These are phyloP conservation scores for Articulospora tetracladia DNA, from an alignment of 495 filamentous ascomycete species.

Conservation along the genomic window DNA sequence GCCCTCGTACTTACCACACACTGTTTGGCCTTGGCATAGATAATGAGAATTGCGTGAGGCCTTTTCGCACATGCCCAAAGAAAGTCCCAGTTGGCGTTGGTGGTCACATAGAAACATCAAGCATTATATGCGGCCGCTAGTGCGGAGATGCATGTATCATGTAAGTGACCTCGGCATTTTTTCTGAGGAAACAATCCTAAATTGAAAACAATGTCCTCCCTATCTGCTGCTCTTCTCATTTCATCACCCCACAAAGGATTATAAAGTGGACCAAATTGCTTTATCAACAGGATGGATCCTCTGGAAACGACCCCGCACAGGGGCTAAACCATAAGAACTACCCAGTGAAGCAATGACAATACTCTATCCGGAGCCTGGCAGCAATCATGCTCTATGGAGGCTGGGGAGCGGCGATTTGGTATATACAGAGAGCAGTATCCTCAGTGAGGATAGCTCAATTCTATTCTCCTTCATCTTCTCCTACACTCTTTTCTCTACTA, in stretches of 20 bases:
- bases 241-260: background rate
- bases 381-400: background rate
- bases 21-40: too few relatives aligned
- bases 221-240: conserved; percentile 1
- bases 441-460: background rate
- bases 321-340: too few relatives aligned
- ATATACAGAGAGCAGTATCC: background rate
- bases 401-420: background rate
- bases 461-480: background rate
- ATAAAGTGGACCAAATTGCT: background rate
- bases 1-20: too few relatives aligned
- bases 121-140: background rate
- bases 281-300: too few relatives aligned
- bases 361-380: background rate
- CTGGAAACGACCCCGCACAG: too few relatives aligned
- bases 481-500: background rate
- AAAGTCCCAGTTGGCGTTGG: too few relatives aligned
- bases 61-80: too few relatives aligned
- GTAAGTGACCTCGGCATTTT: conserved; percentile 2
- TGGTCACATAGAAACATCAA: background rate
- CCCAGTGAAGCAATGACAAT: background rate
- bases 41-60: too few relatives aligned
- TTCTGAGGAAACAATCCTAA: background rate
- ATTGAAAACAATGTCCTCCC: conserved; percentile 6
- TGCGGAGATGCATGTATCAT: conserved; percentile 4